Evolutionary conservation across 2,329 filamentous ascomycete species (phyloP).

Genomic region (Xylaria sp.): DNA sequence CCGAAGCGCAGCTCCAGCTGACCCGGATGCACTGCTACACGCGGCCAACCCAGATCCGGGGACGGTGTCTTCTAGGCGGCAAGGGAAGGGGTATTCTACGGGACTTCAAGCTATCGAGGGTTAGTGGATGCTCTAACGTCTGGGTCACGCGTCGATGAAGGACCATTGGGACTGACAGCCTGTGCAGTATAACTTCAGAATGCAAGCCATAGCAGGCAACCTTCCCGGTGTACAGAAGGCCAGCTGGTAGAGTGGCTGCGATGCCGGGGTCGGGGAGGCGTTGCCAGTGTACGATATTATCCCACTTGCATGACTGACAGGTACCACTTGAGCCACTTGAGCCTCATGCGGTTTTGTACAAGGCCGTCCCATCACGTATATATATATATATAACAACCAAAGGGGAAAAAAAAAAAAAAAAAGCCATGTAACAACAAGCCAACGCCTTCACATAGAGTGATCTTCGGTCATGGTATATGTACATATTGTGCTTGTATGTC

Average conservation of each 20-base stretch:
- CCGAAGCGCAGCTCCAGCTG: conserved; percentile 92
- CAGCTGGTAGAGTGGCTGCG: conserved; percentile 76
- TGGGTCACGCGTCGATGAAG: neutral
- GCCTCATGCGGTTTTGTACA: conserved; percentile 33
- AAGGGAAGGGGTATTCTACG: conserved; percentile 89
- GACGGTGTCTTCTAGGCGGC: conserved; percentile 92
- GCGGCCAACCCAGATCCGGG: conserved; percentile 90
- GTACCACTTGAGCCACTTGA: no score
- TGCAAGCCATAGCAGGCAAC: conserved; percentile 86
- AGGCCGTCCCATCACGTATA: conserved; percentile 27
- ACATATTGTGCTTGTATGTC: neutral
- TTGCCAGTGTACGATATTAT: conserved; percentile 38
- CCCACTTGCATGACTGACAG: conserved; percentile 12
- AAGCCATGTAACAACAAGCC: conserved; percentile 8
- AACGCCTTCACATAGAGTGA: neutral
- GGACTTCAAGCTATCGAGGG: conserved; percentile 78
- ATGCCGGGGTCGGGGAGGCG: neutral
- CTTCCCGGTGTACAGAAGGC: conserved; percentile 95
- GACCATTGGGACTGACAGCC: conserved; percentile 45
- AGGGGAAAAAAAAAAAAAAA: conserved; percentile 4
- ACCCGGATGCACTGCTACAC: conserved; percentile 98
- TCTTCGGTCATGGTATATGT: neutral
- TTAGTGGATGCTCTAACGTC: conserved; percentile 9
- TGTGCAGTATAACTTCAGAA: conserved; percentile 86
- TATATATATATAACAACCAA: neutral